Evolutionary conservation across 1,139 yeast species (phyloP).

Genomic region (Geotrichum phurueaensis): DNA sequence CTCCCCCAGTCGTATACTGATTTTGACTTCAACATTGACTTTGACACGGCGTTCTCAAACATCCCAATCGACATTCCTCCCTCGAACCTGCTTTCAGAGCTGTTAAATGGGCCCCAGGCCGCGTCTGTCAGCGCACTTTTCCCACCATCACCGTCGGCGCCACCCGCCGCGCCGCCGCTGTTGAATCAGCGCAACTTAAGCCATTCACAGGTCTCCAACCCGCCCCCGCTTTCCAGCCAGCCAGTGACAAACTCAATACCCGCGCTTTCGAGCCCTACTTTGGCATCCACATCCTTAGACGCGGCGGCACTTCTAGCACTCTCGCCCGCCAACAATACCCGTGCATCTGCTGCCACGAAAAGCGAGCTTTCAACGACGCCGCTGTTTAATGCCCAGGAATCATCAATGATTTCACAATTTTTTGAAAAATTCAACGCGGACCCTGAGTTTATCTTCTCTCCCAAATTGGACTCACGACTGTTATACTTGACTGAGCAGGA

Average conservation of each 20-base stretch:
- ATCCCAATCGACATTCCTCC: conserved; percentile 16
- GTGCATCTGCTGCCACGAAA: background rate
- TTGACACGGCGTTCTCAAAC: conserved; percentile 18
- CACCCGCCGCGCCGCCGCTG: background rate
- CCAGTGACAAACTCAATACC: background rate
- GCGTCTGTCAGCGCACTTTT: background rate
- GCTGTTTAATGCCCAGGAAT: conserved; percentile 35
- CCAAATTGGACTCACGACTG: conserved; percentile 24
- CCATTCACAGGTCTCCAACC: background rate
- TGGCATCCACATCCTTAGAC: background rate
- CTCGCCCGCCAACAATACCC: background rate
- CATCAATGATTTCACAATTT: conserved; percentile 35
- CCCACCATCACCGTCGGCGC: background rate
- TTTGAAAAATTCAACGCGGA: conserved; percentile 37
- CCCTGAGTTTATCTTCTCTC: conserved; percentile 34
- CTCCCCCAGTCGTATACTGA: conserved; percentile 9
- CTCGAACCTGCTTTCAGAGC: background rate
- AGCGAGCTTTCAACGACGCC: conserved; percentile 17
- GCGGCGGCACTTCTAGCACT: background rate
- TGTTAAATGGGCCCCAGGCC: background rate
- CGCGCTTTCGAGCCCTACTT: background rate
- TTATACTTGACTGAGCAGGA: conserved; percentile 9
- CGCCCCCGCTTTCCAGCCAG: background rate
- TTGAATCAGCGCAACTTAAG: background rate
- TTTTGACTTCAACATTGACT: conserved; percentile 18